Evolutionary conservation across 352 stramenopile genomes (phyloP), one percentile per base, ranked within the genome.

Genomic region (Globisporangium cederbergense): DNA sequence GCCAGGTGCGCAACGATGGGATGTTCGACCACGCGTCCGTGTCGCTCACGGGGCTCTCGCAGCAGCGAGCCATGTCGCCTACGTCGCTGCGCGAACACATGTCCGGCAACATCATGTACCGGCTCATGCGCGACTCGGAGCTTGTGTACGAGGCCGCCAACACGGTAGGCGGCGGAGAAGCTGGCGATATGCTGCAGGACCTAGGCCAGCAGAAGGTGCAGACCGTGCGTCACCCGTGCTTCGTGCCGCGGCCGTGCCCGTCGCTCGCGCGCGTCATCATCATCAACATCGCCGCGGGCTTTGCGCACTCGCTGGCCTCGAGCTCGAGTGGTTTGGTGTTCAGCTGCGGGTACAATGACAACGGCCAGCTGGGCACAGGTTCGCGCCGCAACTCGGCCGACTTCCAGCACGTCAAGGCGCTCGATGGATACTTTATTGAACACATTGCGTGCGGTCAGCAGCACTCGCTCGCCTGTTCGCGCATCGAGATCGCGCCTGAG

Each of bases 301-400:
- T 91, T 55, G 85, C 83, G 0, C 85, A 94, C 62, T 92, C 81
- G 16, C 55, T 94, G 52, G 83, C 80, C 3, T 77, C 79, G 11
- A 89, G 71, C n/a, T 74, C 64, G 3, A 64, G 74, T 0, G 85
- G 85, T 1, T 51, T 69, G 0, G 79, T 86, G 7, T 91, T 87
- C 49, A 88, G 78, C 60, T 94, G 85, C 43, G 85, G 85, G 16
- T 94, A 94, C 83, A 94, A 94, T 57, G 85, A 94, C 66, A 90
- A 89, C 58, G 83, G 85, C 11, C 85, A 94, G 60, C 67, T 94
- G 2, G 85, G 85, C 7, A 70, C 84, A 2, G 83, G 83, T 34
- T 84, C 81, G 53, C 70, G 81, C 38, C 81, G 82, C 58, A 90
- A 90, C 60, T 75, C 82, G 51, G 73, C 83, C 14, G 71, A 86